Evolutionary conservation across 176 grass and related monocot species (phyloP), one percentile per base, ranked within the genome.

Genomic region (Triticum monococcum): DNA sequence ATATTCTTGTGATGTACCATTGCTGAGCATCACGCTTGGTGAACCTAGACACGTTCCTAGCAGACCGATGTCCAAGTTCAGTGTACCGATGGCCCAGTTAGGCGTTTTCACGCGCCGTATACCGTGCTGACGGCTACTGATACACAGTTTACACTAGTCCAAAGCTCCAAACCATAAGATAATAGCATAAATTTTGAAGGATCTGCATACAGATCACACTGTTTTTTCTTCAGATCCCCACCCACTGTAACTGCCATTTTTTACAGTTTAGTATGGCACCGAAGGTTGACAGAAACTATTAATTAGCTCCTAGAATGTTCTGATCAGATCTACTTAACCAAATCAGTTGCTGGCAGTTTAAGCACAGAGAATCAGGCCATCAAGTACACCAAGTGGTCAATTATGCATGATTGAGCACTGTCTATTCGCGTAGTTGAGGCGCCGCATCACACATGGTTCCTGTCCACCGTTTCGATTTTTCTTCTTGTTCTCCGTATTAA

Each of bases 1-100:
- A 90, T 83, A 83, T 87, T 73, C 66, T 8, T 2, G 20, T 40
- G 32, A 67, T 79, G 79, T 83, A 48, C 74, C 88, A 64, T 82
- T 31, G 28, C 16, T 83, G 79, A 72, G 45, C 38, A 54, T 31
- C 23, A 86, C 9, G 35, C 31, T 81, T 30, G 10, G 30, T 83
- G 85, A 90, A 87, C 80, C 65, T 84, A 57, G 84, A 90, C 73
- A 25, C 18, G 13, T 54, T 31, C 25, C 25, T 2, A 12, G 78
- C n/a, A 48, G 32, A 60, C 2, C 1, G 24, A 37, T 87, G 85
- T 84, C 84, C 89, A 90, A 30, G 80, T 90, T 90, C 80, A 66
- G 1, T 50, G 46, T 0, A 50, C 12, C 1, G 13, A 50, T 50
- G 46, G 0, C 43, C 43, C 11, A 1, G 43, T 46, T 46, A 46